Conservation (phyloP, 371 early-diverging fungal species). For the Mucor piriformis region DNA sequence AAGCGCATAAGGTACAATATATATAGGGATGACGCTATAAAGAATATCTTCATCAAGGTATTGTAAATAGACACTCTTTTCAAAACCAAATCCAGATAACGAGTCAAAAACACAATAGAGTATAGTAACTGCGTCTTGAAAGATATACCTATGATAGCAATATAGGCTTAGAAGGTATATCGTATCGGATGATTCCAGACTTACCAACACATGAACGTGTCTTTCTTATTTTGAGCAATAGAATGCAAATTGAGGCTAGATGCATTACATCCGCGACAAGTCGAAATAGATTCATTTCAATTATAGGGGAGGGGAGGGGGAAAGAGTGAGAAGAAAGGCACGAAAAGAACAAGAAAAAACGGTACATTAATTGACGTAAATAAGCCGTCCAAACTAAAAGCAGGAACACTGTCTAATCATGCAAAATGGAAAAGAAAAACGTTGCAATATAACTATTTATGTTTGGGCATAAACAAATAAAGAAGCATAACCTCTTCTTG, state of each 20-base stretch:
- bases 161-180: too few relatives aligned
- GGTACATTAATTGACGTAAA: neutral
- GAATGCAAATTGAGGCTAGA: constrained; percentile 90
- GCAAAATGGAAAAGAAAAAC: neutral
- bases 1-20: constrained; percentile 92
- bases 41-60: constrained; percentile 94
- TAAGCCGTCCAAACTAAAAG: neutral
- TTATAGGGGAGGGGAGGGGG: neutral
- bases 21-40: constrained; percentile 84
- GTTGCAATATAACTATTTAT: neutral
- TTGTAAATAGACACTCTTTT: constrained; percentile 88
- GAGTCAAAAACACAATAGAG: constrained; percentile 89
- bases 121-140: constrained; percentile 98
- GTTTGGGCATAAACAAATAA: neutral
- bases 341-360: neutral
- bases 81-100: constrained; percentile 94
- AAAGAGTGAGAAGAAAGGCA: neutral
- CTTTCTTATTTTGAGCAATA: constrained; percentile 85
- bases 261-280: constrained; percentile 94
- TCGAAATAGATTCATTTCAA: constrained; percentile 88
- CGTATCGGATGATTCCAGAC: neutral
- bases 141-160: constrained; percentile 92
- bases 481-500: neutral
- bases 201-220: constrained; percentile 40
- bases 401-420: neutral